These are phyloP conservation scores for Alloascoidea africana DNA, from an alignment of 805 yeast genomes.

Conservation along the genomic window DNA sequence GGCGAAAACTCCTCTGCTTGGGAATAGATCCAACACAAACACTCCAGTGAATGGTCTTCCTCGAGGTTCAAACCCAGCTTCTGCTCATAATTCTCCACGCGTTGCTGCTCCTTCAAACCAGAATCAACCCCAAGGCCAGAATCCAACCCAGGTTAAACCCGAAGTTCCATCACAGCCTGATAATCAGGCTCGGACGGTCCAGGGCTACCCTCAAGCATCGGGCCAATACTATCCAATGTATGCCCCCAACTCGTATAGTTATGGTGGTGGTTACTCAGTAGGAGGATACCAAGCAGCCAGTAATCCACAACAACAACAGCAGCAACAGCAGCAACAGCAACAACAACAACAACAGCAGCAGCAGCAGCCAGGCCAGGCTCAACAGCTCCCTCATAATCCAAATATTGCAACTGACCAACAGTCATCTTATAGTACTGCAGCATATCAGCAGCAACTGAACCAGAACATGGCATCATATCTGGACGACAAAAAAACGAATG, in stretches of 20 bases:
- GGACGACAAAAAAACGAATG: not conserved
- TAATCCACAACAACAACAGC: constrained; percentile 19
- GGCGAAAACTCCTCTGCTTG: not conserved
- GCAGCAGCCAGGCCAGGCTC: constrained; percentile 10
- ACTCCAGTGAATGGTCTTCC: too few species aligned
- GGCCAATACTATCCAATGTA: too few species aligned
- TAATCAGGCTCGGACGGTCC: not conserved
- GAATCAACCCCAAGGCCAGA: not conserved
- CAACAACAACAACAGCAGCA: constrained; percentile 12
- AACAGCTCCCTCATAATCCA: constrained; percentile 1
- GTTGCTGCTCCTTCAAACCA: not conserved
- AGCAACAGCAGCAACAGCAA: constrained; percentile 24
- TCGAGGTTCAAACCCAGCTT: too few species aligned
- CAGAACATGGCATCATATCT: not conserved
- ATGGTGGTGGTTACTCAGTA: not conserved
- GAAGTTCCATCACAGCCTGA: constrained; percentile 30
- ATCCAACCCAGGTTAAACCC: too few species aligned
- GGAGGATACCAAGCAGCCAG: not conserved
- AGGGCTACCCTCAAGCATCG: not conserved
- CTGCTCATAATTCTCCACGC: not conserved
- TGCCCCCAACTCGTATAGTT: not conserved
- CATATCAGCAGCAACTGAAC: not conserved
- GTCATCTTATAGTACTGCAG: not conserved
- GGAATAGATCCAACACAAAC: too few species aligned
- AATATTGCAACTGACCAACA: constrained; percentile 3